Conservation (phyloP, 2,329 filamentous ascomycete species). For the Pestalotiopsis sp. region DNA sequence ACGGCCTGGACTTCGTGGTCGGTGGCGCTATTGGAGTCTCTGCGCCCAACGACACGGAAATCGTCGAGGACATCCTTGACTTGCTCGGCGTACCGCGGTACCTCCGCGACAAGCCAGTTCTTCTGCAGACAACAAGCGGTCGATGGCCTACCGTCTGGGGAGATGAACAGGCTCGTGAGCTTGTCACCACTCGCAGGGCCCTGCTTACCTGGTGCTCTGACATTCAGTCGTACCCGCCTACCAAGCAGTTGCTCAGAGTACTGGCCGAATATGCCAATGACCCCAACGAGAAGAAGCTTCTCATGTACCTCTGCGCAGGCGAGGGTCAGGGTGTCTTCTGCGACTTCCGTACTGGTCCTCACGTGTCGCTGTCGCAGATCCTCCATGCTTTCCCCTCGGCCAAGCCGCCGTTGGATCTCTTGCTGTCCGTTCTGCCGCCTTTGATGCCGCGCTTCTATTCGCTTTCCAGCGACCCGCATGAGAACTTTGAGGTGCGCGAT, state of each 20-base stretch:
- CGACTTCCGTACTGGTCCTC: conserved; percentile 86
- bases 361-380: conserved; percentile 83
- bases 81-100: conserved; percentile 79
- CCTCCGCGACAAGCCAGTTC: conserved; percentile 80
- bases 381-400: conserved; percentile 90
- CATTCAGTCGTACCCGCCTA: conserved; percentile 89
- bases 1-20: conserved; percentile 89
- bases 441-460: conserved; percentile 99
- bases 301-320: conserved; percentile 82
- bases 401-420: conserved; percentile 80
- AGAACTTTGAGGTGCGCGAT: conserved; percentile 69
- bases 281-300: conserved; percentile 83
- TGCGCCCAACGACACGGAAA: conserved; percentile 76
- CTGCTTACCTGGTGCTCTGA: conserved; percentile 96
- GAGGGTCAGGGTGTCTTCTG: conserved; percentile 94
- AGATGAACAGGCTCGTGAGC: conserved; percentile 79
- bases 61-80: conserved; percentile 85
- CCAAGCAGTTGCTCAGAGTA: conserved; percentile 81
- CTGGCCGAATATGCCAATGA: conserved; percentile 83
- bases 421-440: conserved; percentile 80
- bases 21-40: conserved; percentile 93
- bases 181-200: conserved; percentile 89
- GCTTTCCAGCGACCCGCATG: conserved; percentile 91
- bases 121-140: conserved; percentile 77
- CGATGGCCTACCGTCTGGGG: conserved; percentile 99